A percentile compares a stretch with the other conserved stretches of the same genome.
These are phyloP conservation scores for Sugiyamaella smithiae DNA, from an alignment of 805 yeast species.

Conservation along the genomic window DNA sequence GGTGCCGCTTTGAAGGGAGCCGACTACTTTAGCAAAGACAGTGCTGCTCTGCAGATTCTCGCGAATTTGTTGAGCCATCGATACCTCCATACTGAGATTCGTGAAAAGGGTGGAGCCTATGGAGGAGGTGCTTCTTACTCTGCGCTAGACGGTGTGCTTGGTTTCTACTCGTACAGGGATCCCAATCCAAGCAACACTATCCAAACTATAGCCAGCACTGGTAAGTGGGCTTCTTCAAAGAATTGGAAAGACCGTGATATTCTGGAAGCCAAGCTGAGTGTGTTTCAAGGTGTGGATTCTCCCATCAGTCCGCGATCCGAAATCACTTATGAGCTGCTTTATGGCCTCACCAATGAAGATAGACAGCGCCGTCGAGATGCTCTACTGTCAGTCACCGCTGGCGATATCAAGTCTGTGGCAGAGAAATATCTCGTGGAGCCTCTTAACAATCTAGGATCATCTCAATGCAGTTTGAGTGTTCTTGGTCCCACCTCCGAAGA, in stretches of 20 bases:
- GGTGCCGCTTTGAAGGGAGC: constrained; percentile 67
- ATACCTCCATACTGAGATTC: constrained; percentile 79
- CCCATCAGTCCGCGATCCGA: constrained; percentile 80
- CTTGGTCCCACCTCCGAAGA: constrained; percentile 19
- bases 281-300: constrained; percentile 89
- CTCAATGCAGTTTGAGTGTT: constrained; percentile 12
- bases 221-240: constrained; percentile 46
- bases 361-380: constrained; percentile 75
- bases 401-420: constrained; percentile 64
- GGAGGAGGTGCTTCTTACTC: constrained; percentile 92
- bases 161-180: constrained; percentile 89
- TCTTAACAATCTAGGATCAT: constrained; percentile 6
- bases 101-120: constrained; percentile 97
- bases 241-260: constrained; percentile 63
- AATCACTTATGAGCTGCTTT: constrained; percentile 62
- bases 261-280: constrained; percentile 84
- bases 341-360: constrained; percentile 73
- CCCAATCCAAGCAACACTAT: constrained; percentile 79
- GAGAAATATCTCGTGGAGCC: constrained; percentile 51
- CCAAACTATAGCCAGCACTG: constrained; percentile 53
- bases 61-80: constrained; percentile 79
- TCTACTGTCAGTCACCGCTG: constrained; percentile 60
- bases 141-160: constrained; percentile 74
- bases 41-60: constrained; percentile 80
- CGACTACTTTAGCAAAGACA: constrained; percentile 64